Evolutionary conservation across 805 yeast species (phyloP).

Genomic region (Jamesozyma hellenica): DNA sequence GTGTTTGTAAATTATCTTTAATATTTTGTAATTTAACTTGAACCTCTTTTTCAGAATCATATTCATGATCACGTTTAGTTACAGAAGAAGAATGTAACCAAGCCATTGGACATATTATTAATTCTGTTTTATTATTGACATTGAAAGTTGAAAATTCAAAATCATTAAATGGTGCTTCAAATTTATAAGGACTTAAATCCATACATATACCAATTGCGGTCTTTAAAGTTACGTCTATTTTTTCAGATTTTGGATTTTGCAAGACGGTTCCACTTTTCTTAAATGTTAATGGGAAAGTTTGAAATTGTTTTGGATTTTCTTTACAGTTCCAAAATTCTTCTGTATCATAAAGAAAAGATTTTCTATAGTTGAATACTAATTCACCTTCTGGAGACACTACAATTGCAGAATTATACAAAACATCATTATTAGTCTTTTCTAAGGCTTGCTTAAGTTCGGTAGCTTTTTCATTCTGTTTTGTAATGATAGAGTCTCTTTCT

Average conservation of each 20-base stretch:
- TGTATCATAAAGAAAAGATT: conserved; percentile 64
- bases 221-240: conserved; percentile 25
- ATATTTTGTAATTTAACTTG: conserved; percentile 5
- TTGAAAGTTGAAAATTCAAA: conserved; percentile 63
- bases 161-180: conserved; percentile 63
- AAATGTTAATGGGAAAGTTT: conserved; percentile 37
- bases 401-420: conserved; percentile 61
- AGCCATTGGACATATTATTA: conserved; percentile 74
- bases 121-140: conserved; percentile 35
- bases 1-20: conserved; percentile 6
- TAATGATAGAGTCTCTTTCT: too few relatives aligned
- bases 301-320: conserved; percentile 57
- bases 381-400: conserved; percentile 52
- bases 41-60: conserved; percentile 10
- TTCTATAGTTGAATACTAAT: conserved; percentile 57
- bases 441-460: too few relatives aligned
- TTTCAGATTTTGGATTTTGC: not conserved
- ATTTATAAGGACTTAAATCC: conserved; percentile 85
- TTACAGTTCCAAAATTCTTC: conserved; percentile 74
- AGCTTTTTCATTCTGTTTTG: too few relatives aligned
- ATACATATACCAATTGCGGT: conserved; percentile 80
- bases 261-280: not conserved
- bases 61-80: conserved; percentile 10
- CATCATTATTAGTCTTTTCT: conserved; percentile 6
- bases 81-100: conserved; percentile 57